Base-by-base conservation (phyloP, 306 rosid genomes). In the Sechiopsis laciniata region DNA sequence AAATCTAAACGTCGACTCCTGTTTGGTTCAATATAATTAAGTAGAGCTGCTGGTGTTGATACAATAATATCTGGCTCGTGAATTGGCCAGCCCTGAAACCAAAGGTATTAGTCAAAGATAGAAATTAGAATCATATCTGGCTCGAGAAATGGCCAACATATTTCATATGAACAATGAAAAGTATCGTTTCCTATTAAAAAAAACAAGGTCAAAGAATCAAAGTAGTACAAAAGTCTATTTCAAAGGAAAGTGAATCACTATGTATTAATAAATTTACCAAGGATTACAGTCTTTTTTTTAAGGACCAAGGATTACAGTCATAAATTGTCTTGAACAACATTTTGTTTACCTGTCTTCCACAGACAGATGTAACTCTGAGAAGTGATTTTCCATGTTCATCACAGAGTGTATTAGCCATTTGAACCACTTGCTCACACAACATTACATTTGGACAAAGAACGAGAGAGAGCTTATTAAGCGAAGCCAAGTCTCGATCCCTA, bases 371-470 rank as follows among this genome's bases (percentile, higher is more conserved):
- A 52, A 78, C 95, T 48, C 84, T 82, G 72, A 87, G 88, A 45
- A 94, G 85, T 6, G 91, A 83, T 72, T 80, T 78, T 50, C 90
- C 91, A 74, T 85, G 79, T 48, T 88, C 95, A 10, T 80, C 81
- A 75, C 87, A 71, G 73, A 94, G 91, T 66, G 88, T 75, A 77
- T 80, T 88, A 62, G 96, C 96, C 99, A 94, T 89, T 73, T 85
- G 87, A 74, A 84, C 91, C 72, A 86, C 97, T 85, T 94, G 98
- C 59, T 90, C 95, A 56, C 96, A 91, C 2, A 94, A 88, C 68
- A 89, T 90, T 61, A 89, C 97, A 85, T 94, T 94, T 2, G 96
- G 99, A 79, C 99, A 94, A 51, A 94, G 92, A 62, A 94, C 86
- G 9, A 94, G 96, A 58, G 84, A 78, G 74, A 86, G 70, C 74